Base-by-base conservation (phyloP, 805 yeast genomes). In the Groenewaldozyma salmanticensis region DNA sequence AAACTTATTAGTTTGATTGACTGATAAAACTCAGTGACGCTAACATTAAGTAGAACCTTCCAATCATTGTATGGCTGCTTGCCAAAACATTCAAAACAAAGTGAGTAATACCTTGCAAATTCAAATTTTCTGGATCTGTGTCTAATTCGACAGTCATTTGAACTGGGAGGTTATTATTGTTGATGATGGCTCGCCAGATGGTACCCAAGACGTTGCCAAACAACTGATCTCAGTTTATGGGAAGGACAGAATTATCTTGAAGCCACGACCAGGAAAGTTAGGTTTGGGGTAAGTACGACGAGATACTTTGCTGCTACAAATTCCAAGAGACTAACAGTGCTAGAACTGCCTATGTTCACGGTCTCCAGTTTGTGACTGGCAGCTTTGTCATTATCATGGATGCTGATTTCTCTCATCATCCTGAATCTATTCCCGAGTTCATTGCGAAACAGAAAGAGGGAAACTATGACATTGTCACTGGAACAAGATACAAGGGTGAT, bases 331-430 rank as follows among this genome's bases (percentile, higher is more conserved):
- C 18, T 15, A 20, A 20, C 21, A 38, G 5, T 22, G 4, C 4
- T n/a, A 44, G 58, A 11, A 81, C 90, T 24, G 90, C 90, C 15
- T 81, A 81, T 52, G 81, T 81, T 34, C 87, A 81, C 52, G 90
- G 87, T 1, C 70, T 81, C 50, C 71, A 81, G 57, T 78, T 54
- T 51, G 85, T 73, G 38, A 74, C 79, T 17, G 90, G 90, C 36
- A 72, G 81, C 60, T 81, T 70, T 58, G 87, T 81, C 38, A 75
- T 81, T 47, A 81, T 81, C 51, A 81, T 81, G 90, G 90, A 81
- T 57, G 90, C 90, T 15, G 90, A 81, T 58, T 81, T 81, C 63
- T 77, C 85, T 4, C 90, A 81, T 59, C 86, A 79, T 42, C 90
- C 90, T 19, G 79, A 76, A 51, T 81, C 87, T 21, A 81, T 81